Conservation (phyloP, 768 basidiomycete species). For the Pilatotrama ljubarskyi region DNA sequence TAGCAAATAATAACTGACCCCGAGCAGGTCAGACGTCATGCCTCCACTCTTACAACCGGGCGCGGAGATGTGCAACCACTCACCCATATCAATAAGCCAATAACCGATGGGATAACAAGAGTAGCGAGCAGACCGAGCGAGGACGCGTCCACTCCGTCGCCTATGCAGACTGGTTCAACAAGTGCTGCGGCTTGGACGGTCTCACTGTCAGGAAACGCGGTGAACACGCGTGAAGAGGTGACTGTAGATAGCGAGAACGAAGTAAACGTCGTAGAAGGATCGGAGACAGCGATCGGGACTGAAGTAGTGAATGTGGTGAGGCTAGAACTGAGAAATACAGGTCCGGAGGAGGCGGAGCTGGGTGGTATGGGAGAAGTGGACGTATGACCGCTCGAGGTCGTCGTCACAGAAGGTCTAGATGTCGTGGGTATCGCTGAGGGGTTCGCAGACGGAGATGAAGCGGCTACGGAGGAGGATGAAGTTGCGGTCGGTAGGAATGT, state of each 20-base stretch:
- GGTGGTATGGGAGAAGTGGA: slow-evolving; percentile 13
- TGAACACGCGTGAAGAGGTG: slow-evolving; percentile 20
- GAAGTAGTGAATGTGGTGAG: slow-evolving; percentile 29
- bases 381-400: not conserved
- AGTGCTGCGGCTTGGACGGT: slow-evolving; percentile 20
- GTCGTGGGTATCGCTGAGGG: slow-evolving; percentile 16
- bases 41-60: too few species aligned
- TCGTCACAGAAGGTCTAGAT: slow-evolving; percentile 6
- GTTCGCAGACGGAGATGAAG: slow-evolving; percentile 9
- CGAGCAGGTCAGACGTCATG: not conserved
- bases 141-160: slow-evolving; percentile 62
- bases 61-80: slow-evolving; percentile 27
- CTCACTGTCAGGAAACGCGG: slow-evolving; percentile 19
- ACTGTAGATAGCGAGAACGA: slow-evolving; percentile 40
- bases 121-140: slow-evolving; percentile 62
- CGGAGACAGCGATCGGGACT: slow-evolving; percentile 39
- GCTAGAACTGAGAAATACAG: slow-evolving; percentile 9
- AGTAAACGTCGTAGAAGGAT: slow-evolving; percentile 43
- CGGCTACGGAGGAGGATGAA: slow-evolving; percentile 1
- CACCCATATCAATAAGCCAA: slow-evolving; percentile 73
- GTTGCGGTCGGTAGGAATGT: slow-evolving; percentile 20
- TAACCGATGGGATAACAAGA: slow-evolving; percentile 52
- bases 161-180: slow-evolving; percentile 55
- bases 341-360: slow-evolving; percentile 8
- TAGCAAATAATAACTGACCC: slow-evolving; percentile 61